Evolutionary conservation across 176 grass and related monocot species (phyloP).

Genomic region (Aegilops longissima): DNA sequence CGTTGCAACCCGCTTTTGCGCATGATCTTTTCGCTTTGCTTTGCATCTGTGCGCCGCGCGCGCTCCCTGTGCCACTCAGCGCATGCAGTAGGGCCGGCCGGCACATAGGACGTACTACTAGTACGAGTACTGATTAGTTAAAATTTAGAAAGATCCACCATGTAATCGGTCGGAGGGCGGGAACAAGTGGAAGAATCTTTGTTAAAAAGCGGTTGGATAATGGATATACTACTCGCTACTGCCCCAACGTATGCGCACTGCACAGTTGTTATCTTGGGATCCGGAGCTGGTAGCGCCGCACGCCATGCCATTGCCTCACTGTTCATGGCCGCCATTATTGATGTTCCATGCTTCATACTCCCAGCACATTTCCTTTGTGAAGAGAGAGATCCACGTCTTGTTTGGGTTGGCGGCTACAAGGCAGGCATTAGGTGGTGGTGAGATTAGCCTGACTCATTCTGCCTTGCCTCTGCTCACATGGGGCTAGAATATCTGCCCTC

Average conservation of each 20-base stretch:
- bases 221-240: not conserved
- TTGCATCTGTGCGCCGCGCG: not conserved
- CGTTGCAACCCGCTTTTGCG: conserved; percentile 31
- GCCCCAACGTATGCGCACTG: conserved; percentile 7
- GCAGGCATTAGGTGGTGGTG: conserved; percentile 18
- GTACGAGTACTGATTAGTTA: not conserved
- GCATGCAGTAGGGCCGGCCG: not conserved
- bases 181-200: conserved; percentile 43
- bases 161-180: not conserved
- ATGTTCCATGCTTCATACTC: not conserved
- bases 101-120: too few species aligned
- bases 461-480: conserved; percentile 36
- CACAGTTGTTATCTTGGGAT: conserved; percentile 44
- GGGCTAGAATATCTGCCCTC: conserved; percentile 23
- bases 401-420: conserved; percentile 34
- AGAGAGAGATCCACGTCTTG: conserved; percentile 7
- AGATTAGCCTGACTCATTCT: not conserved
- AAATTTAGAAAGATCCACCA: conserved; percentile 28
- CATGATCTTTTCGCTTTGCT: conserved; percentile 26
- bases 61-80: not conserved
- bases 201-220: conserved; percentile 21
- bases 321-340: conserved; percentile 29
- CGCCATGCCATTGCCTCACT: conserved; percentile 1
- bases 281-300: conserved; percentile 15
- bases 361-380: not conserved